A percentile compares a stretch with the other conserved stretches of the same genome.
These are phyloP conservation scores for Aureobasidium uvarum DNA, from an alignment of 2,329 filamentous ascomycete species.

Conservation along the genomic window DNA sequence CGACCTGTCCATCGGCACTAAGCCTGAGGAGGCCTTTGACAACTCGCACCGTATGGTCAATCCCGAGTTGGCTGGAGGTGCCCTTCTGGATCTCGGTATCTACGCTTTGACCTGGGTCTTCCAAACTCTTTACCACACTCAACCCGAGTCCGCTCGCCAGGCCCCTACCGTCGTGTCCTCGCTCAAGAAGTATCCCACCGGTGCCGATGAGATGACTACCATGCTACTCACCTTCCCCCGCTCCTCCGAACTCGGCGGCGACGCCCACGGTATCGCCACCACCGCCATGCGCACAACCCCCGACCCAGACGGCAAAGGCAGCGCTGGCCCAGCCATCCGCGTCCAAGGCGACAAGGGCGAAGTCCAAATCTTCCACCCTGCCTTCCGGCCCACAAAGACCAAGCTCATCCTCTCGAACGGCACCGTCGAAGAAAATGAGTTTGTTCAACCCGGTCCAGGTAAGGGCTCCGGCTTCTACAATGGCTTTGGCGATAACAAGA, in stretches of 20 bases:
- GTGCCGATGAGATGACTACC: conserved; percentile 74
- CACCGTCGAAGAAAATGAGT: conserved; percentile 50
- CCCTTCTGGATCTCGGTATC: conserved; percentile 79
- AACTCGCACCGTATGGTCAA: conserved; percentile 78
- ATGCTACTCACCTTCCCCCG: conserved; percentile 74
- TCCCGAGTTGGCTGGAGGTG: conserved; percentile 75
- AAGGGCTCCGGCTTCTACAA: conserved; percentile 50
- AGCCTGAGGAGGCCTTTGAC: conserved; percentile 59
- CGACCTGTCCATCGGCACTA: conserved; percentile 59
- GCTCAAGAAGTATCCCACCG: conserved; percentile 71
- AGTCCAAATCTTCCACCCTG: conserved; percentile 72
- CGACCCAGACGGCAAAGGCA: conserved; percentile 60
- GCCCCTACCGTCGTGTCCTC: conserved; percentile 64
- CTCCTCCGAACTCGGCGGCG: conserved; percentile 46
- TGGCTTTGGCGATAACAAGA: conserved; percentile 44
- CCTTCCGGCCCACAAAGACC: conserved; percentile 62
- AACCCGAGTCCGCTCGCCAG: conserved; percentile 62
- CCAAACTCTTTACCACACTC: conserved; percentile 81
- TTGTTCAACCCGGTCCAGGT: conserved; percentile 48
- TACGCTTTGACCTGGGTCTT: conserved; percentile 90
- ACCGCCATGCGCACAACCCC: conserved; percentile 63
- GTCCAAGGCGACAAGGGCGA: conserved; percentile 80
- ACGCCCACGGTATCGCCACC: conserved; percentile 64
- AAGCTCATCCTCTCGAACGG: conserved; percentile 43
- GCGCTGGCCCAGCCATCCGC: conserved; percentile 65